Percentiles rank a stretch among this genome's conserved stretches.
phyloP scores from a whole-genome alignment of 768 basidiomycete genomes.

The Pleurotus eryngii region DNA sequence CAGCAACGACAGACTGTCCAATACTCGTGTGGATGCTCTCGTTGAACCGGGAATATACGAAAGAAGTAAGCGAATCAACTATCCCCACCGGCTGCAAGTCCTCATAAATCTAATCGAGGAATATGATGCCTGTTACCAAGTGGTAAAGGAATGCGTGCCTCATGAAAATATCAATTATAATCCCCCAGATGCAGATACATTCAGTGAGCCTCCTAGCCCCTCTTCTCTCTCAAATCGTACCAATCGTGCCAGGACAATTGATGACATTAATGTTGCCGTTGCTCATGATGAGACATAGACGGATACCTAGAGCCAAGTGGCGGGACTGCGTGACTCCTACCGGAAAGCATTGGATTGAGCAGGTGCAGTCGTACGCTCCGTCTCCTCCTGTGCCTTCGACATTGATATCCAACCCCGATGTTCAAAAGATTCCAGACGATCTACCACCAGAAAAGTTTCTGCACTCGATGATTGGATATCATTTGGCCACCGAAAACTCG shows the following conservation, averaged over 20 bases:
- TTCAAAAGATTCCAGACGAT: slow-evolving; percentile 47
- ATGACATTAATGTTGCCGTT: slow-evolving; percentile 74
- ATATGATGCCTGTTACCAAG: slow-evolving; percentile 64
- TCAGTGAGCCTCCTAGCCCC: slow-evolving; percentile 45
- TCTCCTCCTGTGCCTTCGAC: too few relatives aligned
- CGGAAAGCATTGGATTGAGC: slow-evolving; percentile 84
- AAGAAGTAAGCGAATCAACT: slow-evolving; percentile 42
- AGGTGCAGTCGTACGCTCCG: slow-evolving; percentile 35
- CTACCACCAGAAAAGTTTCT: slow-evolving; percentile 63
- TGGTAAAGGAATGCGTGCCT: slow-evolving; percentile 58
- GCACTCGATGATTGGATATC: slow-evolving; percentile 78
- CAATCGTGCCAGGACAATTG: slow-evolving; percentile 47
- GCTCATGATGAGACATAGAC: slow-evolving; percentile 83
- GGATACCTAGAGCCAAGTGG: slow-evolving; percentile 76
- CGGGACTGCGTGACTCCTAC: slow-evolving; percentile 53
- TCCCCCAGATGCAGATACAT: slow-evolving; percentile 57
- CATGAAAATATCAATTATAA: slow-evolving; percentile 53
- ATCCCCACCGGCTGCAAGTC: slow-evolving; percentile 8
- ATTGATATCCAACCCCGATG: background rate
- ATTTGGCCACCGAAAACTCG: slow-evolving; percentile 63
- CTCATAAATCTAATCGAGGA: slow-evolving; percentile 42
- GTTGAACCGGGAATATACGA: slow-evolving; percentile 68
- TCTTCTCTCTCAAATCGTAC: background rate
- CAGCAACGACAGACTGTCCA: slow-evolving; percentile 44
- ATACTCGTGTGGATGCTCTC: slow-evolving; percentile 82